These are phyloP conservation scores for Silene uniflora DNA, from an alignment of 148 eudicot species.

Conservation along the genomic window DNA sequence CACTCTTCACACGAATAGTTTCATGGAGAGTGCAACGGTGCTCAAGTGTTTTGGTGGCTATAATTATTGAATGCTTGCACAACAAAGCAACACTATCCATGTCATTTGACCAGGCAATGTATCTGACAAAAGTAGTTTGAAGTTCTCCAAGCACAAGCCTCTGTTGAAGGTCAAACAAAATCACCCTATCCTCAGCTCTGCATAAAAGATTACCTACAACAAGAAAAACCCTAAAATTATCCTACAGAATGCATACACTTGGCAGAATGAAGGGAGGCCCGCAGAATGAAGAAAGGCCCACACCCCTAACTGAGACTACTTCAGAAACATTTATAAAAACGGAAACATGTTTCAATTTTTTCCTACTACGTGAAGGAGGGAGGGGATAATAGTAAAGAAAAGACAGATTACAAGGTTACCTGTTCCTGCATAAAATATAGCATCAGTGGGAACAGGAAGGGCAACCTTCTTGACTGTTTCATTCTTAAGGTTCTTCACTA, in stretches of 20 bases:
- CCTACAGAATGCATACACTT: not conserved
- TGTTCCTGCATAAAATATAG: conserved; percentile 88
- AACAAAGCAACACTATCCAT: conserved; percentile 90
- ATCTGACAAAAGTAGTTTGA: conserved; percentile 73
- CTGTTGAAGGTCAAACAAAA: conserved; percentile 90
- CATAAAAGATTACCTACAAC: conserved; percentile 67
- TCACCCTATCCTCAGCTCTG: conserved; percentile 85
- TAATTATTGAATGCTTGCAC: conserved; percentile 83
- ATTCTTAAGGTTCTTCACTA: conserved; percentile 81
- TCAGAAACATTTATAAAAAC: not conserved
- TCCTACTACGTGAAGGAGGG: not conserved
- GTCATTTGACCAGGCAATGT: conserved; percentile 91
- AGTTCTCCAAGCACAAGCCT: conserved; percentile 81
- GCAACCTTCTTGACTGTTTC: conserved; percentile 69
- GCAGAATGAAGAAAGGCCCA: not conserved
- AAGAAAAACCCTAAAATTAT: not conserved
- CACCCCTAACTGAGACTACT: not conserved
- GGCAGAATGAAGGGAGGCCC: not conserved
- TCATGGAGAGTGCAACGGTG: conserved; percentile 85
- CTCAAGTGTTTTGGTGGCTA: conserved; percentile 81
- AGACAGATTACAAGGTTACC: conserved; percentile 51
- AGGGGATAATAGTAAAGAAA: not conserved
- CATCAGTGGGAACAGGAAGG: conserved; percentile 45
- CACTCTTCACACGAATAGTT: conserved; percentile 62
- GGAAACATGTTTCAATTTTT: not conserved